Base-by-base conservation (phyloP, 768 basidiomycete genomes). In the Infundibulicybe gibba region DNA sequence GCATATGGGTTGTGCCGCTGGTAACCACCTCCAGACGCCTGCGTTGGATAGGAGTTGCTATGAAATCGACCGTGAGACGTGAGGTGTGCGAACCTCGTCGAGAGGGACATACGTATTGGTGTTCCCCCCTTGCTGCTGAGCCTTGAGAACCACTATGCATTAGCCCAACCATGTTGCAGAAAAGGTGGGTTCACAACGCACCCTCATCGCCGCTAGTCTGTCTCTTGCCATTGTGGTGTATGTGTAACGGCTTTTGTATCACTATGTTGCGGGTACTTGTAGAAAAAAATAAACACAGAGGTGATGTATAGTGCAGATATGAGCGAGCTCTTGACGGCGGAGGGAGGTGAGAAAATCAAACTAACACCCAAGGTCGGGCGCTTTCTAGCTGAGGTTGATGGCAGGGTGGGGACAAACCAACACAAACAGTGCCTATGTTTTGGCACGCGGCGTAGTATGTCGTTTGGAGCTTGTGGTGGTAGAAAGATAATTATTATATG, bases 201-300 rank as follows among this genome's bases (percentile, higher is more conserved):
- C 88, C 71, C 89, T 81, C 82, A 88, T 81, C 52, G 86, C 88
- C 58, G 89, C 91, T 54, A 94, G 79, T 76, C 92, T 82, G 72
- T 94, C 91, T 80, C 92, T 83, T 54, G 92, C 89, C 84, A 90
- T 87, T 55, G 57, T 65, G 54, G 54, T 61, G 50, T 55, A 25
- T 8, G 25, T 25, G 25, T 8, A 25, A 8, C 8, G 25, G 25
- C 25, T 25, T 25, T 25, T 25, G 25, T 4, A 25, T 25, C 25
- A 25, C 3, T 25, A 25, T 4, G 25, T 4, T 25, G 25, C 3
- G 25, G 8, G 25, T 25, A 8, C 25, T 25, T 3, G 25, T 8
- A 8, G 25, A 25, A 25, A 25, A 25, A 25, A 25, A 25, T 25
- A 8, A 25, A 25, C 8, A 3, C 25, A 25, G 25, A 25, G 25